These are phyloP conservation scores for Diaporthe velutina DNA, from an alignment of 2,329 filamentous ascomycete genomes.

Conservation along the genomic window DNA sequence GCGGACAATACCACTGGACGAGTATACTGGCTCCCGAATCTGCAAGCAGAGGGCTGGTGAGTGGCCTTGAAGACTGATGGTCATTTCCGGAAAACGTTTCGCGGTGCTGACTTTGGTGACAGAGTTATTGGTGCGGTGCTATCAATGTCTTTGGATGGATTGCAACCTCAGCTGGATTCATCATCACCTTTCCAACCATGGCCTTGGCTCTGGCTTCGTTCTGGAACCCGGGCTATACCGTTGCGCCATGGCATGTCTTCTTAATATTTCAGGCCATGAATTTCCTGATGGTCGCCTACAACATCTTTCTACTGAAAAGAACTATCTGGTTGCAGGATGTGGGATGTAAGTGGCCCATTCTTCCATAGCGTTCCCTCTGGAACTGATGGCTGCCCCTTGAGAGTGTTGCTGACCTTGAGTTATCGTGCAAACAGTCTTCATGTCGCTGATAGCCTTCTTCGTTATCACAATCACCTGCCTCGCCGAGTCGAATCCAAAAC, in stretches of 20 bases:
- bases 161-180: slow-evolving; percentile 35
- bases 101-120: neutral
- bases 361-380: accelerated
- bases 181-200: slow-evolving; percentile 36
- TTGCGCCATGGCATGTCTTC: slow-evolving; percentile 37
- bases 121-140: slow-evolving; percentile 40
- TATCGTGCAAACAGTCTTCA: slow-evolving; percentile 34
- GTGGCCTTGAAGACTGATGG: neutral
- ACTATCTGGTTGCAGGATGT: slow-evolving; percentile 28
- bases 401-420: neutral
- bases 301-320: slow-evolving; percentile 34
- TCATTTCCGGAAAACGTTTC: accelerated
- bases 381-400: too few relatives aligned
- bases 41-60: slow-evolving; percentile 29
- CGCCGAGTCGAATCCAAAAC: slow-evolving; percentile 41
- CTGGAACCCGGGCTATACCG: slow-evolving; percentile 35
- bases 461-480: slow-evolving; percentile 49
- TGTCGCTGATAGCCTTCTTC: slow-evolving; percentile 48
- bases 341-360: slow-evolving; percentile 18
- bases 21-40: slow-evolving; percentile 45
- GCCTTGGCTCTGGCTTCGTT: slow-evolving; percentile 32
- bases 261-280: slow-evolving; percentile 37
- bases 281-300: slow-evolving; percentile 34
- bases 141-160: slow-evolving; percentile 39
- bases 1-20: slow-evolving; percentile 55